phyloP scores from a whole-genome alignment of 2,329 filamentous ascomycete species.

The Waltergamsia citrina region DNA sequence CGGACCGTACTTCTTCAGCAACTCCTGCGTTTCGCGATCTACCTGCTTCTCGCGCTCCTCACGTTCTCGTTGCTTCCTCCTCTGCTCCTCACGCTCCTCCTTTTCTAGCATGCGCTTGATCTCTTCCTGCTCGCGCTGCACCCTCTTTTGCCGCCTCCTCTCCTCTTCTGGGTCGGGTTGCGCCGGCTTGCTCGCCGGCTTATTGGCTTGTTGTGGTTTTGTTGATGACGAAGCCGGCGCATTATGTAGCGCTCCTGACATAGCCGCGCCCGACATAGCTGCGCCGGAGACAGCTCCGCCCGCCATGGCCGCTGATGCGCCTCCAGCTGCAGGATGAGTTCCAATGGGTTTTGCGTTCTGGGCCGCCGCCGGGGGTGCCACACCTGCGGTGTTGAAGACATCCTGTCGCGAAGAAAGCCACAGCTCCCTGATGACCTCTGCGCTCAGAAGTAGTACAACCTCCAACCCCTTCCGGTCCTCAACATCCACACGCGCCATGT shows the following conservation, averaged over 20 bases:
- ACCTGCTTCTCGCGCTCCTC: slow-evolving; percentile 44
- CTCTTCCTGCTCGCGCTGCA: slow-evolving; percentile 42
- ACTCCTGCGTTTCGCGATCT: slow-evolving; percentile 73
- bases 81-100: slow-evolving; percentile 55
- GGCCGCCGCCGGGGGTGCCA: slow-evolving; percentile 9
- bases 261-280: slow-evolving; percentile 15
- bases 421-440: slow-evolving; percentile 56
- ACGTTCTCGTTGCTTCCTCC: slow-evolving; percentile 29
- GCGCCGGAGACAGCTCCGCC: slow-evolving; percentile 5
- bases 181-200: slow-evolving; percentile 50
- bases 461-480: slow-evolving; percentile 93
- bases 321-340: neutral
- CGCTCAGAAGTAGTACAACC: slow-evolving; percentile 59
- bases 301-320: slow-evolving; percentile 29
- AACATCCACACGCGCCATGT: slow-evolving; percentile 80
- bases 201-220: neutral
- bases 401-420: slow-evolving; percentile 58
- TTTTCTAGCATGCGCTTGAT: slow-evolving; percentile 57
- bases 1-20: slow-evolving; percentile 60
- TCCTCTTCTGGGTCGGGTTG: slow-evolving; percentile 26
- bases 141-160: slow-evolving; percentile 39
- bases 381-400: slow-evolving; percentile 64
- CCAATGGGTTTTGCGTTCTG: neutral
- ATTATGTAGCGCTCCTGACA: slow-evolving; percentile 31
- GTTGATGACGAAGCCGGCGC: slow-evolving; percentile 11